Evolutionary conservation across 2,329 filamentous ascomycete genomes (phyloP).

Genomic region (Fusarium euwallaceae): DNA sequence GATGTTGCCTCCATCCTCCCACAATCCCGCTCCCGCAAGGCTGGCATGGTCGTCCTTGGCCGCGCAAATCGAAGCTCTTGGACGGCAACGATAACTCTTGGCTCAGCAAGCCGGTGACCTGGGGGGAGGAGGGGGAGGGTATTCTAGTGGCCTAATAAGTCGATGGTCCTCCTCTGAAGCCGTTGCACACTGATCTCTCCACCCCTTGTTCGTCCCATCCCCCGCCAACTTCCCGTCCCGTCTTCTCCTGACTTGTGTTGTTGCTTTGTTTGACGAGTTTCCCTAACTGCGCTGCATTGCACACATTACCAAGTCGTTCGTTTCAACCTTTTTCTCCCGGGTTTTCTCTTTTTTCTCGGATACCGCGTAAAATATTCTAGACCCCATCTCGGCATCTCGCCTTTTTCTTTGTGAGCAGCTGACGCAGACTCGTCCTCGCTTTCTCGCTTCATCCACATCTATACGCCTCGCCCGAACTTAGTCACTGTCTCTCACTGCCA

Average conservation of each 20-base stretch:
- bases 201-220: slow-evolving; percentile 8
- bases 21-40: slow-evolving; percentile 22
- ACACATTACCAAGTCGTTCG: neutral
- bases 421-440: neutral
- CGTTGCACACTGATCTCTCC: slow-evolving; percentile 1
- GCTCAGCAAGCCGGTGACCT: neutral
- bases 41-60: slow-evolving; percentile 27
- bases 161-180: slow-evolving; percentile 1
- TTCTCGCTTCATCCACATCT: slow-evolving; percentile 5
- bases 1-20: slow-evolving; percentile 16
- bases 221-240: neutral
- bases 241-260: slow-evolving; percentile 5
- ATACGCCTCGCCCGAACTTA: slow-evolving; percentile 33
- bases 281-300: neutral
- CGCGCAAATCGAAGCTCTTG: slow-evolving; percentile 23
- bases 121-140: neutral
- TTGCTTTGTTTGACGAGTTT: slow-evolving; percentile 10
- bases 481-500: slow-evolving; percentile 27
- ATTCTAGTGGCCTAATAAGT: slow-evolving; percentile 23
- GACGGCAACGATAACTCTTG: slow-evolving; percentile 24
- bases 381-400: neutral
- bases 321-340: neutral
- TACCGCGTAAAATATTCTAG: neutral
- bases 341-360: neutral
- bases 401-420: slow-evolving; percentile 5